Evolutionary conservation across 257 asterid species (phyloP).

Genomic region (Thymus quinquecostatus): DNA sequence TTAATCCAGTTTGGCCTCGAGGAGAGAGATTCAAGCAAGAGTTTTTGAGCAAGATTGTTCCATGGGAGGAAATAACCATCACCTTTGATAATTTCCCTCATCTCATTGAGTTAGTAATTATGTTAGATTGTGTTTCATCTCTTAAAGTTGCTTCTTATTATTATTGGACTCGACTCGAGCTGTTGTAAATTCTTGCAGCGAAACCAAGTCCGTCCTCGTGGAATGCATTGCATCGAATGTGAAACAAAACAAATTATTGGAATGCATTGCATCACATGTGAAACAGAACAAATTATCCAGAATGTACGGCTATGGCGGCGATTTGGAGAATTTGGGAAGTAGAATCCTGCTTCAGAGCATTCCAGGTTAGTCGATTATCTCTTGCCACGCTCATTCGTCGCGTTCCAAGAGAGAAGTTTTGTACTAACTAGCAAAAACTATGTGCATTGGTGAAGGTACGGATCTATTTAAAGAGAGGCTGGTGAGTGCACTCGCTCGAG

Average conservation of each 20-base stretch:
- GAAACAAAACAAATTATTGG: too few species aligned
- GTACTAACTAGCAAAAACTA: not conserved
- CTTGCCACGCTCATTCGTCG: not conserved
- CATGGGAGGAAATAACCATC: too few species aligned
- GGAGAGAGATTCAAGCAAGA: too few species aligned
- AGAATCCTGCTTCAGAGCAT: conserved; percentile 72
- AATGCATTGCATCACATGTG: too few species aligned
- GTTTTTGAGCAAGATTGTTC: too few species aligned
- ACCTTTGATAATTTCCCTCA: too few species aligned
- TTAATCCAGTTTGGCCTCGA: too few species aligned
- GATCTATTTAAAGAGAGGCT: conserved; percentile 82
- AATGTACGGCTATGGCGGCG: conserved; percentile 57
- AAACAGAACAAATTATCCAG: conserved; percentile 57
- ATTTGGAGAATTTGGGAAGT: conserved; percentile 64
- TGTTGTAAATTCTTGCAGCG: conserved; percentile 33
- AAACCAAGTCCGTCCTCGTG: conserved; percentile 57
- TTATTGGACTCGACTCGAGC: too few species aligned
- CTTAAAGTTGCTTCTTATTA: too few species aligned
- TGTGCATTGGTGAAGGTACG: conserved; percentile 45
- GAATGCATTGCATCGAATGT: conserved; percentile 80
- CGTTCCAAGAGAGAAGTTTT: not conserved
- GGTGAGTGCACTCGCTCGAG: conserved; percentile 77
- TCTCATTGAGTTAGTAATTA: too few species aligned
- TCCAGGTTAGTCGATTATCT: conserved; percentile 55
- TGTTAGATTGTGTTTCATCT: too few species aligned